Percentiles rank a stretch among this genome's conserved stretches.
Evolutionary conservation across 768 basidiomycete species (phyloP).

Genomic region (Naganishia vishniacii): DNA sequence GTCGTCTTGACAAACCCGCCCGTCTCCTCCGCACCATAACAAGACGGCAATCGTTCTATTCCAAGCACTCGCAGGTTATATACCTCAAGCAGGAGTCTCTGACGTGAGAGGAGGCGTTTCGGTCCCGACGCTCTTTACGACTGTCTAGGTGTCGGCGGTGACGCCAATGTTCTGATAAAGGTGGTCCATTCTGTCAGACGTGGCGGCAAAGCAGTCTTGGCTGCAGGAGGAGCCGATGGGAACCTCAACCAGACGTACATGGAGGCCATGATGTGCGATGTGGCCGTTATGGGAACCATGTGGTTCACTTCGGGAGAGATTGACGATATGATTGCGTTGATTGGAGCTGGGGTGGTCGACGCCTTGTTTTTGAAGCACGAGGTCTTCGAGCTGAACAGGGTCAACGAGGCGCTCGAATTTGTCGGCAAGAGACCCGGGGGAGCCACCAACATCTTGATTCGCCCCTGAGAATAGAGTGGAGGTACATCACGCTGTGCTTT

Average conservation of each 20-base stretch:
- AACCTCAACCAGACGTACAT: slow-evolving; percentile 20
- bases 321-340: neutral
- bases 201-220: neutral
- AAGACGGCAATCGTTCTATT: too few species aligned
- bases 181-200: neutral
- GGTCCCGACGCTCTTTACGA: too few species aligned
- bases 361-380: slow-evolving; percentile 24
- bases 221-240: neutral
- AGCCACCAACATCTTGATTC: slow-evolving; percentile 23
- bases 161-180: neutral
- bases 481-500: too few species aligned
- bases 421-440: slow-evolving; percentile 29
- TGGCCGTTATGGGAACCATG: neutral
- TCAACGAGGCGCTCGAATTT: slow-evolving; percentile 29
- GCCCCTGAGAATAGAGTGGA: too few species aligned
- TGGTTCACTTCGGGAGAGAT: neutral
- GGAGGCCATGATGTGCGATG: neutral
- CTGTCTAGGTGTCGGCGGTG: too few species aligned
- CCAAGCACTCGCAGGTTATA: too few species aligned
- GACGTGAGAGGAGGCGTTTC: too few species aligned
- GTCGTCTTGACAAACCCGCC: too few species aligned
- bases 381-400: slow-evolving; percentile 21
- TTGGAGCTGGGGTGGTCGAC: slow-evolving; percentile 20
- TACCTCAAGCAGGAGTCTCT: too few species aligned
- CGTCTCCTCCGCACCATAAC: too few species aligned